Base-by-base conservation (phyloP, 2,329 filamentous ascomycete species). In the Trichothecium sympodiale region DNA sequence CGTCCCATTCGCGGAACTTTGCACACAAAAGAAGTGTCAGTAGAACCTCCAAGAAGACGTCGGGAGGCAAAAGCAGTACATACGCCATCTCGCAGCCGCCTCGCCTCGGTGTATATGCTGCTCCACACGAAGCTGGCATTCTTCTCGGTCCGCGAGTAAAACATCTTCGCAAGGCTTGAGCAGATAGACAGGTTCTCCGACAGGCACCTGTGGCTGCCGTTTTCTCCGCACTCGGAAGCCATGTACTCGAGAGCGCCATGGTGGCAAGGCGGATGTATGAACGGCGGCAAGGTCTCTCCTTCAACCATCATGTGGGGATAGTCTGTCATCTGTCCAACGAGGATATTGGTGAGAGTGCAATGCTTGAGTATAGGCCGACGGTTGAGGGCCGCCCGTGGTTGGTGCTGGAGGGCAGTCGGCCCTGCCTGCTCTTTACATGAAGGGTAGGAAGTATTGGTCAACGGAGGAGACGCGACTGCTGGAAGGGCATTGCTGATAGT, bases 301-400 rank as follows among this genome's bases (percentile, higher is more conserved):
- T 39, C 32, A 14, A 41, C 37, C 33, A 47, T 34, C 44, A 47
- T 43, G 16, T 29, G 35, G 2, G 44, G 44, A 27, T 46, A 47
- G 4, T 36, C 36, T 3, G 38, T 37, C n/a, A 46, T 27, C 12
- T 47, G 45, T 2, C 45, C 45, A 3, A 43, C 17, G 17, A 47
- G 38, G 10, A 42, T 40, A 14, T 35, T 41, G 10, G 28, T 10
- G 3, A 43, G 35, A n/a, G 33, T 36, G 18, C 28, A 29, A 10
- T 20, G 37, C 28, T 36, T 41, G 17, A 34, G 16, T 10, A 45
- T 36, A 16, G 37, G 15, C 16, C 4, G 29, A 3, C 29, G 3
- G 20, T 31, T 12, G 18, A 31, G 36, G n/a, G 7, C 33, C 14
- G 30, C 18, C 14, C 36, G 32, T 9, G 25, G 15, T 7, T 25